Evolutionary conservation across 225 moss, liverwort and hornwort genomes (phyloP).

Genomic region (Thuidium tamariscinum): DNA sequence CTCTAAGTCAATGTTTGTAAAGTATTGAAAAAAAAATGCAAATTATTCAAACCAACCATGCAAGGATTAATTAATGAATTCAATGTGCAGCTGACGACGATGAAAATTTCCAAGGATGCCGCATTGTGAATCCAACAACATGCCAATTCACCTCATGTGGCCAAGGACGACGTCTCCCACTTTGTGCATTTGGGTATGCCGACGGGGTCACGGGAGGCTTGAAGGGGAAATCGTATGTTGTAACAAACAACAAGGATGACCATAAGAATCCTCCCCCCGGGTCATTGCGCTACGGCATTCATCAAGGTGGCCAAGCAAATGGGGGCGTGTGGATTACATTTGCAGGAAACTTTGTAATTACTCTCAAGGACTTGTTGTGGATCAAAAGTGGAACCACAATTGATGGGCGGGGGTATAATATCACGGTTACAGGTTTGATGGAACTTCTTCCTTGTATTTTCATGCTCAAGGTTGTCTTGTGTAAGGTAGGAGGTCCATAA

Average conservation of each 20-base stretch:
- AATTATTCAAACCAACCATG: not conserved
- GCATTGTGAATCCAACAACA: conserved; percentile 31
- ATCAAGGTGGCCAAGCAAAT: conserved; percentile 39
- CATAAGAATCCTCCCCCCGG: conserved; percentile 34
- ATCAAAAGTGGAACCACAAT: conserved; percentile 75
- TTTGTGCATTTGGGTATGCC: conserved; percentile 60
- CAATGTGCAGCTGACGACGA: not conserved
- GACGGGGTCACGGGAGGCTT: conserved; percentile 66
- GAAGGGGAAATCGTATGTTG: conserved; percentile 41
- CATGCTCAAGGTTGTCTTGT: too few relatives aligned
- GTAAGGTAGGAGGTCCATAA: too few relatives aligned
- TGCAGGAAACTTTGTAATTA: conserved; percentile 26
- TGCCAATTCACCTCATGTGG: conserved; percentile 69
- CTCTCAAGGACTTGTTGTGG: conserved; percentile 65
- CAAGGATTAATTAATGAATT: not conserved
- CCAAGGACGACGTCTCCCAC: conserved; percentile 38
- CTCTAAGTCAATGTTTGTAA: not conserved
- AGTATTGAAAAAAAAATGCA: not conserved
- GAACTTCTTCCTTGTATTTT: not conserved
- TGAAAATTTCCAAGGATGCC: conserved; percentile 1
- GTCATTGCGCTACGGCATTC: conserved; percentile 55
- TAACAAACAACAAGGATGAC: conserved; percentile 42
- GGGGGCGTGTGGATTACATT: conserved; percentile 86
- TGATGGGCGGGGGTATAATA: conserved; percentile 63
- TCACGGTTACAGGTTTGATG: conserved; percentile 35